Percentiles rank a stretch among this genome's conserved stretches.
Conservation (phyloP, 1,139 yeast genomes). For the Suhomyces maxii region DNA sequence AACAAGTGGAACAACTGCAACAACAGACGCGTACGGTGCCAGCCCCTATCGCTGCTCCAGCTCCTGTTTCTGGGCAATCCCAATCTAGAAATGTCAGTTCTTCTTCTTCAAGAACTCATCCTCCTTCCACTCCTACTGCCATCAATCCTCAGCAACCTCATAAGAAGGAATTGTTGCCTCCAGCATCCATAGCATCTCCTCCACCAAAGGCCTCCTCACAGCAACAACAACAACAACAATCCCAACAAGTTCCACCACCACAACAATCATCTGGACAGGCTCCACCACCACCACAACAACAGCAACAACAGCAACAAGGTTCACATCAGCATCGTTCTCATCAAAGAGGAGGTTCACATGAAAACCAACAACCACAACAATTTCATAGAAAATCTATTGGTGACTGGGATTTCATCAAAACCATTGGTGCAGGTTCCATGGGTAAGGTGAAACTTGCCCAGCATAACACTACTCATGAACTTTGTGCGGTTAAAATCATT, state of each 20-base stretch:
- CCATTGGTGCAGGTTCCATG: slow-evolving; percentile 98
- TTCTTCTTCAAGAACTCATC: slow-evolving; percentile 7
- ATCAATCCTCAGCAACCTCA: slow-evolving; percentile 11
- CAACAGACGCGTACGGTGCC: slow-evolving; percentile 11
- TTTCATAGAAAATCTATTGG: slow-evolving; percentile 89
- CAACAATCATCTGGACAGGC: slow-evolving; percentile 4
- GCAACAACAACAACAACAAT: neutral
- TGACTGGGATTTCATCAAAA: slow-evolving; percentile 94
- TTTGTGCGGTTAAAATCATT: slow-evolving; percentile 84
- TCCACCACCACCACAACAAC: slow-evolving; percentile 14
- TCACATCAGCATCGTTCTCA: slow-evolving; percentile 14
- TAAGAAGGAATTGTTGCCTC: slow-evolving; percentile 25
- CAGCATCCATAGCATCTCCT: slow-evolving; percentile 26
- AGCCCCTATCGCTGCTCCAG: slow-evolving; percentile 16
- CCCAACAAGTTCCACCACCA: slow-evolving; percentile 6
- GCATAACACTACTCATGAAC: slow-evolving; percentile 76
- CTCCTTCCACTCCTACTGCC: slow-evolving; percentile 9
- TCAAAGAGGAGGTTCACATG: slow-evolving; percentile 22
- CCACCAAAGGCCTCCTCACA: slow-evolving; percentile 6
- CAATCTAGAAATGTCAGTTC: slow-evolving; percentile 17
- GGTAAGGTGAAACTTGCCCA: slow-evolving; percentile 96
- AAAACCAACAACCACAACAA: slow-evolving; percentile 38
- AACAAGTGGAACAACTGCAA: slow-evolving; percentile 9
- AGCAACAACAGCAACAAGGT: slow-evolving; percentile 9
- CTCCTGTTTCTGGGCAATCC: slow-evolving; percentile 16